Conservation (phyloP, 2,329 filamentous ascomycete genomes). For the Colletotrichum euphorbiae region DNA sequence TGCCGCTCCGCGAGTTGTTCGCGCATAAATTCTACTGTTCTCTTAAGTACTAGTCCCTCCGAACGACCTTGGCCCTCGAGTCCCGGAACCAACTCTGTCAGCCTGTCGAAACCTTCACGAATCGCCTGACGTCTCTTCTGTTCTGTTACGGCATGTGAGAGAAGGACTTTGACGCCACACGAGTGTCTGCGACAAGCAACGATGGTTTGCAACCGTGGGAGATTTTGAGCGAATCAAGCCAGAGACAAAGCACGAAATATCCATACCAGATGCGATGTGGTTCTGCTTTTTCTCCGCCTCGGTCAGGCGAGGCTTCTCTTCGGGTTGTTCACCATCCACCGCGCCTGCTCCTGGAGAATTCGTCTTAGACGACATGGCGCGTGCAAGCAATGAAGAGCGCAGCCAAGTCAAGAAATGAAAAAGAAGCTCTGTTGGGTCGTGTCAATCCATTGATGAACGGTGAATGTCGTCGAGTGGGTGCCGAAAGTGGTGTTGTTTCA, state of each 20-base stretch:
- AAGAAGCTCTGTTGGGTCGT: background rate
- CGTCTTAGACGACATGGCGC: constrained; percentile 40
- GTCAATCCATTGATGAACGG: background rate
- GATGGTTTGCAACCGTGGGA: background rate
- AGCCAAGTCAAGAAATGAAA: background rate
- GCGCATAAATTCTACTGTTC: constrained; percentile 74
- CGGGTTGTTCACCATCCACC: constrained; percentile 43
- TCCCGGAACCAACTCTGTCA: constrained; percentile 84
- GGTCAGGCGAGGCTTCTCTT: constrained; percentile 64
- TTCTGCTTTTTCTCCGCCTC: constrained; percentile 68
- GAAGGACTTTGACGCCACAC: background rate
- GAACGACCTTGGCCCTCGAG: constrained; percentile 86
- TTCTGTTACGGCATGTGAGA: constrained; percentile 46
- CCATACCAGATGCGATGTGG: constrained; percentile 64
- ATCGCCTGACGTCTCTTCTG: constrained; percentile 71
- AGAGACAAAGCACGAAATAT: background rate
- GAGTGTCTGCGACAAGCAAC: background rate
- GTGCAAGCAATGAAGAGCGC: background rate
- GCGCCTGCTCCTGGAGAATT: constrained; percentile 33
- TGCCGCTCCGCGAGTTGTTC: constrained; percentile 70
- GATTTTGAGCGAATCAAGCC: background rate
- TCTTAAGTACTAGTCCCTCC: constrained; percentile 84
- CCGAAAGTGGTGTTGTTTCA: constrained; percentile 21
- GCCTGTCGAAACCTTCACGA: constrained; percentile 83
- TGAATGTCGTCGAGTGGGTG: background rate